Conservation (phyloP, 768 basidiomycete genomes). For the Pleurotus citrinopileatus region DNA sequence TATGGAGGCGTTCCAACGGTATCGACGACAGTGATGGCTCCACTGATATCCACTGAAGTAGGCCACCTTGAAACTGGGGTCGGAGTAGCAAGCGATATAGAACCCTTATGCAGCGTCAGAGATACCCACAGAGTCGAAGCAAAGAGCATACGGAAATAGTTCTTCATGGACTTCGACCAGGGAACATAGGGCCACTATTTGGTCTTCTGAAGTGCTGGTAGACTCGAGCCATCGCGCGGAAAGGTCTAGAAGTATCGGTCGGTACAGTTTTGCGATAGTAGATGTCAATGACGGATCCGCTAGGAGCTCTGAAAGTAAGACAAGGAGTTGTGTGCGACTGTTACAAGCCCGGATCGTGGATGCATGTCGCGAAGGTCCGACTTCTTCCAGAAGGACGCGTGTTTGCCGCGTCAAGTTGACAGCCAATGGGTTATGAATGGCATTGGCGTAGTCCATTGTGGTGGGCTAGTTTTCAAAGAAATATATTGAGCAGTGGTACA, state of each 20-base stretch:
- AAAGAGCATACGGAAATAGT: conserved; percentile 59
- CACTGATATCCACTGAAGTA: conserved; percentile 44
- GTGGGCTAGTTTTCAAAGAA: background rate
- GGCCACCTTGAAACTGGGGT: conserved; percentile 46
- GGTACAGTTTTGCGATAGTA: conserved; percentile 60
- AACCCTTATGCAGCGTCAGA: conserved; percentile 38
- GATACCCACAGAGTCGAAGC: conserved; percentile 11
- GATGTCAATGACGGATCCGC: conserved; percentile 60
- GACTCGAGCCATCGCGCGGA: conserved; percentile 79
- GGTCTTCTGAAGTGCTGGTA: conserved; percentile 42
- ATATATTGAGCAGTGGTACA: background rate
- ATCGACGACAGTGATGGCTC: conserved; percentile 26
- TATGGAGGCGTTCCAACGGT: conserved; percentile 54
- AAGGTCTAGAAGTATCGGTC: conserved; percentile 78
- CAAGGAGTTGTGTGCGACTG: conserved; percentile 42
- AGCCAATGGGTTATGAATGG: conserved; percentile 53
- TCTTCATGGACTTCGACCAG: conserved; percentile 70
- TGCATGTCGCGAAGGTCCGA: conserved; percentile 42
- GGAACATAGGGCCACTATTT: conserved; percentile 57
- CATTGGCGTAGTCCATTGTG: conserved; percentile 18
- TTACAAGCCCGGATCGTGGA: conserved; percentile 34
- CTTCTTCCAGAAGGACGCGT: conserved; percentile 36
- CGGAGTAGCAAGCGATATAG: conserved; percentile 48
- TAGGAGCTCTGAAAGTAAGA: conserved; percentile 57
- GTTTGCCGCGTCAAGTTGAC: conserved; percentile 60